Conservation (phyloP, 352 stramenopile species). For the Pythium aristosporum region DNA sequence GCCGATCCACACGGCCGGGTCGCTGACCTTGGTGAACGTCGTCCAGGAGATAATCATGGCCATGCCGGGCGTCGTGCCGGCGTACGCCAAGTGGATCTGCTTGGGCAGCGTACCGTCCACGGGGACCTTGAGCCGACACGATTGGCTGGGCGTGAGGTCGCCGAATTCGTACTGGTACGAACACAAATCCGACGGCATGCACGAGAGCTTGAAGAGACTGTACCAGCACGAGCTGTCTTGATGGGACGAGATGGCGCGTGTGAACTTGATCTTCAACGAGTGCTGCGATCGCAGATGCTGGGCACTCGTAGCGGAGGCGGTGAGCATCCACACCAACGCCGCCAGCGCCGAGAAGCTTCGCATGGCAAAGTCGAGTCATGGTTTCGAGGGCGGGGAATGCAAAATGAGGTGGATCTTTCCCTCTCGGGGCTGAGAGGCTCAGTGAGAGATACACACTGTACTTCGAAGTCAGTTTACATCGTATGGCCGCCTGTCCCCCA, state of each 20-base stretch:
- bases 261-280: background rate
- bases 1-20: slow-evolving; percentile 42
- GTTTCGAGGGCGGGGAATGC: too few relatives aligned
- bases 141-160: slow-evolving; percentile 25
- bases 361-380: too few relatives aligned
- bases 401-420: too few relatives aligned
- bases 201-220: slow-evolving; percentile 11
- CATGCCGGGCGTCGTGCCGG: slow-evolving; percentile 33
- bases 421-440: too few relatives aligned
- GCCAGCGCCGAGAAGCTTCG: too few relatives aligned
- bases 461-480: too few relatives aligned
- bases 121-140: slow-evolving; percentile 19
- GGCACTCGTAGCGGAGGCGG: too few relatives aligned
- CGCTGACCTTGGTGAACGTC: slow-evolving; percentile 29
- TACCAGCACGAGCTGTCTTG: slow-evolving; percentile 16
- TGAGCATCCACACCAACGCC: too few relatives aligned
- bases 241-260: slow-evolving; percentile 1
- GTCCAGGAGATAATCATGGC: slow-evolving; percentile 50
- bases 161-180: slow-evolving; percentile 19
- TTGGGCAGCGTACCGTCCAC: slow-evolving; percentile 25
- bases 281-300: background rate
- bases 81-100: slow-evolving; percentile 53
- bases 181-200: slow-evolving; percentile 17
- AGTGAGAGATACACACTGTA: too few relatives aligned
- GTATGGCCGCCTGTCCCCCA: too few relatives aligned